A percentile compares a stretch with the other conserved stretches of the same genome.
phyloP scores from a whole-genome alignment of 169 alveolate species.

The Cryptosporidium ubiquitum region DNA sequence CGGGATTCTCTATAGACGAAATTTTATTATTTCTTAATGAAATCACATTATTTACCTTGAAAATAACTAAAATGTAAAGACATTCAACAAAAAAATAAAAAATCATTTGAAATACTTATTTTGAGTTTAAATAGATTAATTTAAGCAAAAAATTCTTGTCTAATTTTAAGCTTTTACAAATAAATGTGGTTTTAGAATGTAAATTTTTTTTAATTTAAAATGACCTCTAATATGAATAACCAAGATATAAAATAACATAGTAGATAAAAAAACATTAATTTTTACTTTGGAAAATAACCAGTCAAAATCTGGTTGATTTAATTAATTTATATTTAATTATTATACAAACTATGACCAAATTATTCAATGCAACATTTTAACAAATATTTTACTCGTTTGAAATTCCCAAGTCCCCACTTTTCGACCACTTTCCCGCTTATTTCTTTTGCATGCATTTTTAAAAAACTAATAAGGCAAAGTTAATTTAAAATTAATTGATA shows the following conservation, averaged over 20 bases:
- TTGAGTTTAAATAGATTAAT: neutral
- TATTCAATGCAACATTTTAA: too few relatives aligned
- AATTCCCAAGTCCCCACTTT: neutral
- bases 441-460: neutral
- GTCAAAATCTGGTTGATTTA: too few relatives aligned
- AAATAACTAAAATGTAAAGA: neutral
- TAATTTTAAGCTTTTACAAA: neutral
- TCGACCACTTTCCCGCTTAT: neutral
- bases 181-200: neutral
- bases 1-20: neutral
- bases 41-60: neutral
- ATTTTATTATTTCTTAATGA: neutral
- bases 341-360: too few relatives aligned
- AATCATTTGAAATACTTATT: neutral
- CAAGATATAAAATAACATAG: too few relatives aligned
- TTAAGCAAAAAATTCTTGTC: neutral
- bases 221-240: too few relatives aligned
- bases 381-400: too few relatives aligned
- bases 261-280: too few relatives aligned
- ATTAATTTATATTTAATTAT: too few relatives aligned
- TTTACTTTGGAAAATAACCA: too few relatives aligned
- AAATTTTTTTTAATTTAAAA: neutral
- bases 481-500: too few relatives aligned
- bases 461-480: too few relatives aligned
- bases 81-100: neutral